A percentile compares a stretch with the other conserved stretches of the same genome.
Evolutionary conservation across 164 flowering plant genomes (phyloP).

Genomic region (Chimonanthus salicifolius): DNA sequence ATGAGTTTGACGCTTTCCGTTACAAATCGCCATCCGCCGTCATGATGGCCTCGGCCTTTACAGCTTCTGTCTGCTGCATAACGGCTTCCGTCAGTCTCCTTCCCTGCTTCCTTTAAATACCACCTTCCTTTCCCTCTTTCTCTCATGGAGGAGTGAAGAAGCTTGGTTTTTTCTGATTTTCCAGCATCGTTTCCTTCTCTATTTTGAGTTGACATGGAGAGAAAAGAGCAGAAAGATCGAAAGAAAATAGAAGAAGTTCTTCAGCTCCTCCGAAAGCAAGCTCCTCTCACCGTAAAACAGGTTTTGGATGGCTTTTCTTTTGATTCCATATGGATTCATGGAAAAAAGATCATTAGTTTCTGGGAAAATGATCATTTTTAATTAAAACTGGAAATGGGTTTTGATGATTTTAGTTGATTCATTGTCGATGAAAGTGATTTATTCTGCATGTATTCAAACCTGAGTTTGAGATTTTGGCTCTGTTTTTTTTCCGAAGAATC

Average conservation of each 20-base stretch:
- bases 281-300: constrained; percentile 78
- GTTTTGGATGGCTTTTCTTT: constrained; percentile 19
- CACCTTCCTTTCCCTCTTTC: constrained; percentile 9
- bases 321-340: background rate
- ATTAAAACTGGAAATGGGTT: too few species aligned
- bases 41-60: background rate
- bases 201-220: constrained; percentile 44
- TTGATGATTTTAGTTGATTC: too few species aligned
- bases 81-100: constrained; percentile 23
- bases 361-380: too few species aligned
- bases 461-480: too few species aligned
- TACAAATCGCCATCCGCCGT: constrained; percentile 11
- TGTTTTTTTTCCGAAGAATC: background rate
- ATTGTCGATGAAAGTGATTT: too few species aligned
- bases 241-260: constrained; percentile 65
- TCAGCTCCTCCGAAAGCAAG: constrained; percentile 56
- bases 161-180: background rate
- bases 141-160: background rate
- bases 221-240: constrained; percentile 36
- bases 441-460: too few species aligned
- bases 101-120: background rate
- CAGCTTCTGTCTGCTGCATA: constrained; percentile 6
- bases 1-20: constrained; percentile 10
- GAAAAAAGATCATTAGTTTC: background rate
- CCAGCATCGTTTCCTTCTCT: background rate